Evolutionary conservation across 305 asterid species (phyloP), one percentile per base, ranked within the genome.

Genomic region (Fraxinus latifolia): DNA sequence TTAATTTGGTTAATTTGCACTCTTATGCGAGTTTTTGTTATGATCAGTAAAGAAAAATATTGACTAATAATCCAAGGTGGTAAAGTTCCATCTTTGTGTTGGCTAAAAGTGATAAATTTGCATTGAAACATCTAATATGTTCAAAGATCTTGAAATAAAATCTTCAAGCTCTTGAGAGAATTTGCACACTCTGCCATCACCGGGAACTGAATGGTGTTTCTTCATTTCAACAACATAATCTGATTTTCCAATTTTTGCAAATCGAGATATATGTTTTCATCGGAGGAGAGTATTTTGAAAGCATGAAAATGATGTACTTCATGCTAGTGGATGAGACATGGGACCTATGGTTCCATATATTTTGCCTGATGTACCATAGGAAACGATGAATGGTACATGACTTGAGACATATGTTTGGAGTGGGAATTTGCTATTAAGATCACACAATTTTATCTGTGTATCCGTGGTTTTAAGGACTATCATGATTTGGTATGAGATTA

Each of bases 141-240:
- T 3, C 32, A 19, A 47, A 67, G 37, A 83, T 74, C 36, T 78
- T 53, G 17, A 44, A 44, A 44, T 12, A 12, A 44, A 44, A 33
- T 55, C 47, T 75, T 36, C 15, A 25, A 65, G 53, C 68, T 81
- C 77, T 58, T 9, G 47, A 44, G 71, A 74, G 47, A 62, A 74
- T 62, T 83, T 83, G 50, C 50, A 39, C 50, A 39, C 50, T 8
- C 47, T 39, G 11, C 42, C 42, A 36, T 36, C 42, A 36, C 42
- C 42, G 1, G 36, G 36, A 72, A 62, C 44, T 73, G 23, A 36
- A 77, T 77, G 68, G 58, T 34, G 62, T 15, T 55, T 37, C 65
- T 33, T 75, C 55, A 29, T 75, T 55, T 50, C 36, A 78, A 50
- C 80, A 17, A n/a, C 32, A 9, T n/a, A 62, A 27, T 78, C 70